Evolutionary conservation across 805 yeast genomes (phyloP), one percentile per base, ranked within the genome.

Genomic region (Torulaspora indica): DNA sequence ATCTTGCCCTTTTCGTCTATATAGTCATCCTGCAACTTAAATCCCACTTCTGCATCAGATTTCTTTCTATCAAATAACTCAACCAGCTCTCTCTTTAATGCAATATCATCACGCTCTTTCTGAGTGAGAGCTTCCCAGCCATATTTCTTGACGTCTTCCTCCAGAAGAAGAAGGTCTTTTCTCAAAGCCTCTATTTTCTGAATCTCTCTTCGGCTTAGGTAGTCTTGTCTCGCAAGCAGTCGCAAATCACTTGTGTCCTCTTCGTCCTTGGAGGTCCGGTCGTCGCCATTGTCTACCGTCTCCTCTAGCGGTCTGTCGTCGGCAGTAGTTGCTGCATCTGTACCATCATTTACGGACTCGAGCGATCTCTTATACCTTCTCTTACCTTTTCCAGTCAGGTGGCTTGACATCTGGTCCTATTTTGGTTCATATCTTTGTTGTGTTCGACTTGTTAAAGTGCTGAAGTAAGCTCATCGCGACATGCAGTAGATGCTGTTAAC

Each of bases 21-120:
- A 48, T 74, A 73, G 40, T 79, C 87, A 29, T 75, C 77, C 1
- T 85, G 88, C 13, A 82, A 51, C 15, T 67, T 60, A 49, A 79
- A 83, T 5, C 69, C 75, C 5, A 54, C 63, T 3, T 51, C 53
- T 5, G 60, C 63, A 7, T 66, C 61, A 4, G 65, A 68, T 15
- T 71, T 55, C 28, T 66, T 61, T 45, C 73, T 74, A 20, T 67
- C 55, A 13, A 76, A 69, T 24, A 78, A 57, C 1, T 67, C 61
- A 9, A 77, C 57, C 1, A 81, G 61, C 45, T 78, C 75, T 31
- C 76, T 69, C 47, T 81, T 80, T 47, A 73, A 64, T 15, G 62
- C 61, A 39, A 76, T 72, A 38, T 81, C 82, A n/a, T 69, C 60
- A 38, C 68, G 74, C 48, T 82, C 86, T 17, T 60, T 58, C 18